Conservation (phyloP, 371 early-diverging fungal species). For the Cokeromyces recurvatus region DNA sequence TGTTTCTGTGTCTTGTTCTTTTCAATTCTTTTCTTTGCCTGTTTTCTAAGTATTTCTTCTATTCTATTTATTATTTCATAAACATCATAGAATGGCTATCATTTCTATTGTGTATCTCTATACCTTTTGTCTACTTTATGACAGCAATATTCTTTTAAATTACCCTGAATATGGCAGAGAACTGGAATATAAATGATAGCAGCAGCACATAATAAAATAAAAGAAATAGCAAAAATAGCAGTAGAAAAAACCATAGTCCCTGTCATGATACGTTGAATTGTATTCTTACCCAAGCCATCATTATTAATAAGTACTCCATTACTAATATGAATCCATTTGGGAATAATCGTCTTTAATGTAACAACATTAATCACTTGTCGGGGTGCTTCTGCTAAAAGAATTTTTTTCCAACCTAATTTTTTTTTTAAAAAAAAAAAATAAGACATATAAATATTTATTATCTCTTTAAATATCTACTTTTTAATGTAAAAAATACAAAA, state of each 20-base stretch:
- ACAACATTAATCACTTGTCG: constrained; percentile 67
- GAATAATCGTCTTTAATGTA: constrained; percentile 29
- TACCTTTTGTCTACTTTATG: constrained; percentile 88
- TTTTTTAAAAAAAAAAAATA: constrained; percentile 33
- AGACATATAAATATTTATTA: constrained; percentile 42
- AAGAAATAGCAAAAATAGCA: constrained; percentile 43
- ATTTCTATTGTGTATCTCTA: too few relatives aligned
- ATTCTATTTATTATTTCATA: too few relatives aligned
- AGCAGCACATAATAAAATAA: constrained; percentile 58
- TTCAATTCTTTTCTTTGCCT: constrained; percentile 22
- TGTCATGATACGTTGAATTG: constrained; percentile 35
- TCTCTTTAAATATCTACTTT: constrained; percentile 43
- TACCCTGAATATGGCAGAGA: constrained; percentile 77
- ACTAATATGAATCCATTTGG: constrained; percentile 33
- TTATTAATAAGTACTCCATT: constrained; percentile 17
- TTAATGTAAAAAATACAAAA: constrained; percentile 83
- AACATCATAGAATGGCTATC: too few relatives aligned
- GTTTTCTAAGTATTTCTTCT: constrained; percentile 25
- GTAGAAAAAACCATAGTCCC: constrained; percentile 43
- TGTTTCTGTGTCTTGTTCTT: constrained; percentile 6
- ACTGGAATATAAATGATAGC: constrained; percentile 77
- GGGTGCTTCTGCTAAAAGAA: constrained; percentile 84
- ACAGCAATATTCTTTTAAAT: constrained; percentile 88
- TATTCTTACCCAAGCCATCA: constrained; percentile 39
- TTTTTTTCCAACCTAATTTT: constrained; percentile 75